A percentile compares a stretch with the other conserved stretches of the same genome.
These are phyloP conservation scores for Aspergillus candidus DNA, from an alignment of 2,329 filamentous ascomycete genomes.

Conservation along the genomic window DNA sequence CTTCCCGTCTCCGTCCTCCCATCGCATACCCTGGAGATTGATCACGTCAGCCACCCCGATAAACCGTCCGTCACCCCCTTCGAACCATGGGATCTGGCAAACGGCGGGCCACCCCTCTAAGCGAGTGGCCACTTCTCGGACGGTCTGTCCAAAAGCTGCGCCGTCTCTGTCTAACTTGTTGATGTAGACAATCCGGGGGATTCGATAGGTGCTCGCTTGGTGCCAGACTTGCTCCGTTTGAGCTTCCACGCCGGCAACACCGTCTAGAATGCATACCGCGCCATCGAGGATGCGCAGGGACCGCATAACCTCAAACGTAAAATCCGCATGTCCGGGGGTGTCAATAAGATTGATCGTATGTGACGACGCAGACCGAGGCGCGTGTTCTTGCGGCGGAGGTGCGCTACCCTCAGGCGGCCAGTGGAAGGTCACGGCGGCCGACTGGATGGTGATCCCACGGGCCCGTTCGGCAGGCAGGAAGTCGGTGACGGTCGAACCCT, in stretches of 20 bases:
- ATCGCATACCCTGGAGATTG: slow-evolving; percentile 66
- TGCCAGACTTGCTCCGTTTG: slow-evolving; percentile 96
- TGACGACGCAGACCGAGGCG: slow-evolving; percentile 47
- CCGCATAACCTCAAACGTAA: slow-evolving; percentile 90
- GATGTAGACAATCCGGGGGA: slow-evolving; percentile 74
- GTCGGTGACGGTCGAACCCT: slow-evolving; percentile 94
- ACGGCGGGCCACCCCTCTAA: slow-evolving; percentile 81
- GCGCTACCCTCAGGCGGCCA: slow-evolving; percentile 61
- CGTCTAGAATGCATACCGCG: slow-evolving; percentile 87
- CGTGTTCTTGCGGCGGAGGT: slow-evolving; percentile 15
- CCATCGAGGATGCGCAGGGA: slow-evolving; percentile 84
- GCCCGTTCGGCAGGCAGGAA: slow-evolving; percentile 89
- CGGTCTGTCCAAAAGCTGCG: slow-evolving; percentile 73
- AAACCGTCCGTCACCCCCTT: slow-evolving; percentile 64
- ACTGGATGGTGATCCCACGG: slow-evolving; percentile 94
- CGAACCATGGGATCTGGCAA: slow-evolving; percentile 94
- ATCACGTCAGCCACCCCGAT: slow-evolving; percentile 81
- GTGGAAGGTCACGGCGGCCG: slow-evolving; percentile 87
- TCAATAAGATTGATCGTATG: slow-evolving; percentile 89
- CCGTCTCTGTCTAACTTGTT: slow-evolving; percentile 84
- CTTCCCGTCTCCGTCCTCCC: slow-evolving; percentile 64
- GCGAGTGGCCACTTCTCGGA: slow-evolving; percentile 75
- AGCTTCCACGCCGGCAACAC: slow-evolving; percentile 88
- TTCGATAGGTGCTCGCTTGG: slow-evolving; percentile 77
- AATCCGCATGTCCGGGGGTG: slow-evolving; percentile 94